Evolutionary conservation across 2,329 filamentous ascomycete species (phyloP).

Genomic region (Geosmithia flava): DNA sequence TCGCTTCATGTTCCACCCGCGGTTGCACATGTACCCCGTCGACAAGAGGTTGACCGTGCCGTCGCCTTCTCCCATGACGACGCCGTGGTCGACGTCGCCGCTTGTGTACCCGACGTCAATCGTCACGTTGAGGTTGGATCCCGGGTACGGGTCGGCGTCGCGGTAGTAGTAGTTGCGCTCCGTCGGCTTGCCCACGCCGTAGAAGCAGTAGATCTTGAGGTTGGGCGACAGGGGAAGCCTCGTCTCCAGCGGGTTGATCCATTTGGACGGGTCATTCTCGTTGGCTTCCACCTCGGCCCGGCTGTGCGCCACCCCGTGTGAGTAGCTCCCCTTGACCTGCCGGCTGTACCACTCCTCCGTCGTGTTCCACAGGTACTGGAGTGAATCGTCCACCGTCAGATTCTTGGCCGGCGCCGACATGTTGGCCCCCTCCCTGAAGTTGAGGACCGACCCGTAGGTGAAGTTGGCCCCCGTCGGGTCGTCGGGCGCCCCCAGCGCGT

Average conservation of each 20-base stretch:
- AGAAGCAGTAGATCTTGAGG: slow-evolving; percentile 95
- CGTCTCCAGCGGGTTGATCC: slow-evolving; percentile 90
- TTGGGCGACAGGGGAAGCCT: slow-evolving; percentile 76
- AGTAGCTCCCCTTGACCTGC: slow-evolving; percentile 65
- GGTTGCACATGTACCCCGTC: slow-evolving; percentile 92
- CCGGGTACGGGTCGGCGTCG: slow-evolving; percentile 46
- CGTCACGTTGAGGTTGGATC: slow-evolving; percentile 61
- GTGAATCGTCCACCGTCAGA: slow-evolving; percentile 65
- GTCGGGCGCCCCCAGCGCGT: slow-evolving; percentile 76
- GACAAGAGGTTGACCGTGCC: slow-evolving; percentile 91
- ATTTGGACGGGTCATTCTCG: slow-evolving; percentile 65
- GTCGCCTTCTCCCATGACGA: slow-evolving; percentile 92
- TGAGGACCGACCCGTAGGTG: slow-evolving; percentile 72
- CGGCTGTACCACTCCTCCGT: slow-evolving; percentile 78
- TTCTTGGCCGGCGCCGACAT: slow-evolving; percentile 56
- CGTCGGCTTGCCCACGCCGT: slow-evolving; percentile 86
- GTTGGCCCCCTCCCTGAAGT: slow-evolving; percentile 61
- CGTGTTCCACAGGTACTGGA: slow-evolving; percentile 66
- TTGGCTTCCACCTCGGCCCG: slow-evolving; percentile 70
- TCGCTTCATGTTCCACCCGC: slow-evolving; percentile 84
- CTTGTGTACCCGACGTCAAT: slow-evolving; percentile 54
- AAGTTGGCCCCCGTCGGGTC: slow-evolving; percentile 61
- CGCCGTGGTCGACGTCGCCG: slow-evolving; percentile 65
- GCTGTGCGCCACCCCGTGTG: slow-evolving; percentile 76
- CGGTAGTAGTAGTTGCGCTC: slow-evolving; percentile 91